Percentiles rank a stretch among this genome's conserved stretches.
phyloP scores from a whole-genome alignment of 352 stramenopile species.

The Pythium oligandrum region DNA sequence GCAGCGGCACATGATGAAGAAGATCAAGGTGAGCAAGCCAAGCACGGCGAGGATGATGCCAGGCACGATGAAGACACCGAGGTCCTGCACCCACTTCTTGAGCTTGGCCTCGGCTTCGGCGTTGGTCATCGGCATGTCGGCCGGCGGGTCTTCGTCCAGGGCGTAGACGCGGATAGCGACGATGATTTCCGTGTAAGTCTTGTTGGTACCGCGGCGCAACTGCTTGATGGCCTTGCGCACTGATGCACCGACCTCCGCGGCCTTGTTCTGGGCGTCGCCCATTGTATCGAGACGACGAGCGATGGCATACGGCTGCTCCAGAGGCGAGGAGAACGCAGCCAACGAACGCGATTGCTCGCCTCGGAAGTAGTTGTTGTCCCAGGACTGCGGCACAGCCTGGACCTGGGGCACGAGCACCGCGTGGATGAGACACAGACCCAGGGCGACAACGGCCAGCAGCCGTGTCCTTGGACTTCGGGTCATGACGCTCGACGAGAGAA shows the following conservation, averaged over 20 bases:
- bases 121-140: conserved; percentile 23
- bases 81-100: conserved; percentile 42
- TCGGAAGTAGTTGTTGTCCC: conserved; percentile 4
- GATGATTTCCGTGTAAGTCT: conserved; percentile 67
- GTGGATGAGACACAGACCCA: too few relatives aligned
- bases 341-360: too few relatives aligned
- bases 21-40: conserved; percentile 60
- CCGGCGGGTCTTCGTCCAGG: conserved; percentile 21
- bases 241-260: conserved; percentile 36
- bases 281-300: background rate
- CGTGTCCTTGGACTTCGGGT: conserved; percentile 1
- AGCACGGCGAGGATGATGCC: conserved; percentile 51
- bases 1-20: conserved; percentile 72
- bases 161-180: conserved; percentile 15
- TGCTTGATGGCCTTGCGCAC: conserved; percentile 62
- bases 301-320: too few relatives aligned
- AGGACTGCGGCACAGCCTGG: conserved; percentile 1
- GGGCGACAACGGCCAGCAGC: too few relatives aligned
- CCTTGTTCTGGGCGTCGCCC: conserved; percentile 28
- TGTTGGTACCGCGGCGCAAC: conserved; percentile 45
- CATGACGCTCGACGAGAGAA: too few relatives aligned
- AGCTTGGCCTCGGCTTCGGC: conserved; percentile 22
- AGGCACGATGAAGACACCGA: conserved; percentile 51
- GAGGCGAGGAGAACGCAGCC: too few relatives aligned
- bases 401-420: background rate